phyloP scores from a whole-genome alignment of 2,329 filamentous ascomycete species.

The Colletotrichum agaves region DNA sequence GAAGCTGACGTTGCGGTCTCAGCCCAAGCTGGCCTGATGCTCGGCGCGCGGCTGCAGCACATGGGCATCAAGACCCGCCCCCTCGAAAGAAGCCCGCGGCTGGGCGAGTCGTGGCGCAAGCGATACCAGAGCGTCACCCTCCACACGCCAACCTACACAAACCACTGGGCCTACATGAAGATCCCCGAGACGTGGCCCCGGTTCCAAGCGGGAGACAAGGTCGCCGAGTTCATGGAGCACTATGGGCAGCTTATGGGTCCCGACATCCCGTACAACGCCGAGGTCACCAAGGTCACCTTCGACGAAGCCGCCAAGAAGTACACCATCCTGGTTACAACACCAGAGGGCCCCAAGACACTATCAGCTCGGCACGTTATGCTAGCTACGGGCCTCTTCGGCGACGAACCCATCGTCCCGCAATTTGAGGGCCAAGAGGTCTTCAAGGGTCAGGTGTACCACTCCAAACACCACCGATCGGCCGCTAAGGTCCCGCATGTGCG shows the following conservation, averaged over 20 bases:
- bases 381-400: slow-evolving; percentile 57
- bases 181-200: slow-evolving; percentile 42
- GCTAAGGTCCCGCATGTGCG: slow-evolving; percentile 41
- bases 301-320: slow-evolving; percentile 51
- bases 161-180: slow-evolving; percentile 42
- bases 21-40: slow-evolving; percentile 55
- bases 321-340: slow-evolving; percentile 47
- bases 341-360: slow-evolving; percentile 41
- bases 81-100: slow-evolving; percentile 54
- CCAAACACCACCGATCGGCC: slow-evolving; percentile 54
- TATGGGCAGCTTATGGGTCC: slow-evolving; percentile 61
- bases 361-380: slow-evolving; percentile 58
- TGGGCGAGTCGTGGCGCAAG: slow-evolving; percentile 62
- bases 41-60: slow-evolving; percentile 46
- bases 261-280: slow-evolving; percentile 56
- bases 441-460: slow-evolving; percentile 56
- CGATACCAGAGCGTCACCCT: slow-evolving; percentile 51
- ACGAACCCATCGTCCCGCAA: slow-evolving; percentile 50
- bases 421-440: slow-evolving; percentile 54
- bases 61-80: slow-evolving; percentile 48
- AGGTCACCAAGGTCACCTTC: slow-evolving; percentile 51
- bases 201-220: slow-evolving; percentile 56
- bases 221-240: slow-evolving; percentile 59
- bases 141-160: slow-evolving; percentile 41
- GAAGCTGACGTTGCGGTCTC: neutral